Evolutionary conservation across 495 filamentous ascomycete genomes (phyloP).

Genomic region (Physcia stellaris): DNA sequence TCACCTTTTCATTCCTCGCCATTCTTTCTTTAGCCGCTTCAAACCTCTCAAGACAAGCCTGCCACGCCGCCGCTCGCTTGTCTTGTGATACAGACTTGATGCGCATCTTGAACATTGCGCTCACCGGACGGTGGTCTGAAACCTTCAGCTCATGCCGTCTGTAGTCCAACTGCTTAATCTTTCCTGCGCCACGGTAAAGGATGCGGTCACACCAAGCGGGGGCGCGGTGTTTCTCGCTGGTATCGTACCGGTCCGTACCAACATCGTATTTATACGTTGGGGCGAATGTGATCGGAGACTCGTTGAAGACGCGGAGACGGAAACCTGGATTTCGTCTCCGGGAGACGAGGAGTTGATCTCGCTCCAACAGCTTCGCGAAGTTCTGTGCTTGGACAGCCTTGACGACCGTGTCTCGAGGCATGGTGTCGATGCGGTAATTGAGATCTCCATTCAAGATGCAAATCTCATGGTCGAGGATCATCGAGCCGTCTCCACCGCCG

Average conservation of each 20-base stretch:
- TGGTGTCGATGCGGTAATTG: slow-evolving; percentile 98
- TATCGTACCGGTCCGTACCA: slow-evolving; percentile 85
- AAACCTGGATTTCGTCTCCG: slow-evolving; percentile 79
- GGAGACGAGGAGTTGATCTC: slow-evolving; percentile 84
- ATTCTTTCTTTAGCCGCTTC: slow-evolving; percentile 50
- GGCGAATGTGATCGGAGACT: slow-evolving; percentile 75
- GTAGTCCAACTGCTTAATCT: slow-evolving; percentile 80
- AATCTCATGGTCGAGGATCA: slow-evolving; percentile 95
- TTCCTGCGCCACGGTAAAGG: slow-evolving; percentile 69
- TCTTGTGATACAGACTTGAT: slow-evolving; percentile 64
- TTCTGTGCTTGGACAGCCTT: slow-evolving; percentile 67
- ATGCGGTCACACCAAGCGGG: slow-evolving; percentile 96
- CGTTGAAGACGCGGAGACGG: slow-evolving; percentile 70
- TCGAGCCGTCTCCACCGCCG: slow-evolving; percentile 82
- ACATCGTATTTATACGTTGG: slow-evolving; percentile 99
- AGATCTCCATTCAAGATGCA: slow-evolving; percentile 93
- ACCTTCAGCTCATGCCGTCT: slow-evolving; percentile 75
- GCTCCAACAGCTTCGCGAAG: slow-evolving; percentile 77
- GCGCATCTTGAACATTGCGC: slow-evolving; percentile 62
- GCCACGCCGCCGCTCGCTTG: slow-evolving; percentile 51
- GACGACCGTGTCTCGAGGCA: slow-evolving; percentile 82
- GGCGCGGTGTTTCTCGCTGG: slow-evolving; percentile 85
- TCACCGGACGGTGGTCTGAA: slow-evolving; percentile 89
- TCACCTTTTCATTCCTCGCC: slow-evolving; percentile 49
- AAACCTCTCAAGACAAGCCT: slow-evolving; percentile 56